Conservation (phyloP, 139 green algal genomes). For the Astrephomene gubernaculifera region DNA sequence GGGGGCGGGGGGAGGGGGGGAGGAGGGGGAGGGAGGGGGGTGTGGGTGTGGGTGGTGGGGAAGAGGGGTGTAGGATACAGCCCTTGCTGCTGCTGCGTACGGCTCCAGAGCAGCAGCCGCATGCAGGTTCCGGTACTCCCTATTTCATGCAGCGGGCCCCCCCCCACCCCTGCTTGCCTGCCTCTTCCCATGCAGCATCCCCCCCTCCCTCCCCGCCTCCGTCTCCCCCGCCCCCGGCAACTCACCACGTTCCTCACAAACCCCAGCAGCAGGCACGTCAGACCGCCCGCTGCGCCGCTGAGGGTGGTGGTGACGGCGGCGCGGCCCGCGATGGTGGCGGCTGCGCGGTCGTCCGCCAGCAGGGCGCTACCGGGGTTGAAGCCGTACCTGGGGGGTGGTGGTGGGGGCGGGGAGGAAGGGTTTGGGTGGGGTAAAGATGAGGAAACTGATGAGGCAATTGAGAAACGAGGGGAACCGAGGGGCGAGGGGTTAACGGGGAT, state of each 20-base stretch:
- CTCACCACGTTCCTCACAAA: constrained; percentile 2
- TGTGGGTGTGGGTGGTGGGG: background rate
- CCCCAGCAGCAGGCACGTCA: constrained; percentile 65
- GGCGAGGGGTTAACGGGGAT: too few relatives aligned
- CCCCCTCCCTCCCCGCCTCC: background rate
- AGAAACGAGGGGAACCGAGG: too few relatives aligned
- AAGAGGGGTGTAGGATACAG: background rate
- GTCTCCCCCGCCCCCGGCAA: background rate
- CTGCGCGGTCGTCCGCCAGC: constrained; percentile 49
- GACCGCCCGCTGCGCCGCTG: constrained; percentile 67
- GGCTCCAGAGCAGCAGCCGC: too few relatives aligned
- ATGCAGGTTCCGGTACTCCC: too few relatives aligned
- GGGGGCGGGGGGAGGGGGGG: background rate
- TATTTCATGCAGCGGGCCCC: too few relatives aligned
- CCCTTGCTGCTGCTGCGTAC: too few relatives aligned
- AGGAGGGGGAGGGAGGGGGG: background rate
- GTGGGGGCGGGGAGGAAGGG: too few relatives aligned
- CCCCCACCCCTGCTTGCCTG: too few relatives aligned
- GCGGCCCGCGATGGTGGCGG: constrained; percentile 47
- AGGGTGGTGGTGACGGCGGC: constrained; percentile 91
- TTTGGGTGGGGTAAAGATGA: background rate
- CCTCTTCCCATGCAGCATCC: background rate
- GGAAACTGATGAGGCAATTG: too few relatives aligned
- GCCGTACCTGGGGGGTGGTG: constrained; percentile 64
- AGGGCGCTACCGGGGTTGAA: constrained; percentile 87